phyloP scores from a whole-genome alignment of 352 stramenopile genomes.

The Proteromonas lacertae region DNA sequence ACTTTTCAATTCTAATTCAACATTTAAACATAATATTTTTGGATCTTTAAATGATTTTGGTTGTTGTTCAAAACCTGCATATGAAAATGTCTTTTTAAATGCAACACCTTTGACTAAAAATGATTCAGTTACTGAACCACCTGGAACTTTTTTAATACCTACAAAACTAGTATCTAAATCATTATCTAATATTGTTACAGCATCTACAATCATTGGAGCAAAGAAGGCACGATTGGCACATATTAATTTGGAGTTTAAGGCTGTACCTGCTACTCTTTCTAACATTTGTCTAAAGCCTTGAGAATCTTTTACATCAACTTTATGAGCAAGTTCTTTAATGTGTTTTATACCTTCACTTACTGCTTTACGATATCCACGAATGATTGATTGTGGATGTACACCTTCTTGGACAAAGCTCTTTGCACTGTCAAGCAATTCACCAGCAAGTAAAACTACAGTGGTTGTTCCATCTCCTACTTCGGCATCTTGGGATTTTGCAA shows the following conservation, averaged over 20 bases:
- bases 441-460: conserved; percentile 74
- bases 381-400: conserved; percentile 47
- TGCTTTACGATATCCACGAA: conserved; percentile 35
- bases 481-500: conserved; percentile 23
- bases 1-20: conserved; percentile 91
- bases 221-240: conserved; percentile 80
- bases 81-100: conserved; percentile 99
- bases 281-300: conserved; percentile 20
- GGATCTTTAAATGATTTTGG: conserved; percentile 73
- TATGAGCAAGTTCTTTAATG: conserved; percentile 24
- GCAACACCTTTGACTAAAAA: conserved; percentile 85
- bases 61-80: conserved; percentile 98
- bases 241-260: conserved; percentile 95
- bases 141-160: conserved; percentile 86
- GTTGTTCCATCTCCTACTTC: conserved; percentile 68
- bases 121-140: conserved; percentile 77
- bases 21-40: too few relatives aligned
- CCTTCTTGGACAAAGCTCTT: conserved; percentile 94
- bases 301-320: not conserved
- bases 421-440: conserved; percentile 74
- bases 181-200: conserved; percentile 54
- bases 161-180: conserved; percentile 43
- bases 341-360: conserved; percentile 32
- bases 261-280: conserved; percentile 58
- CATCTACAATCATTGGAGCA: conserved; percentile 85